phyloP scores from a whole-genome alignment of 2,329 filamentous ascomycete genomes.

The Colletotrichum melonis region DNA sequence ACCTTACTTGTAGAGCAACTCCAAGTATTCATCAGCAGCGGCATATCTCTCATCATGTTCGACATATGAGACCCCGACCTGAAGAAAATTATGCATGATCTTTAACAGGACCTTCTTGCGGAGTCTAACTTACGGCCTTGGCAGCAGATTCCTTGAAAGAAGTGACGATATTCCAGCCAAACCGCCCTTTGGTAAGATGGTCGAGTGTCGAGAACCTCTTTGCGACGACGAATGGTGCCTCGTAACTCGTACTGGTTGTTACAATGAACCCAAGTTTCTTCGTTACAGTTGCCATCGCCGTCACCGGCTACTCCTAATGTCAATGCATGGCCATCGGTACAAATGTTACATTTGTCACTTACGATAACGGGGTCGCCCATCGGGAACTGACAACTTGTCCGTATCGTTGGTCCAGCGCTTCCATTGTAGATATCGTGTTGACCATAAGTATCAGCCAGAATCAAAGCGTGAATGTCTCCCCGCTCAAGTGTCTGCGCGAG shows the following conservation, averaged over 20 bases:
- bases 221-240: not conserved
- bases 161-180: not conserved
- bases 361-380: not conserved
- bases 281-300: not conserved
- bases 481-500: not conserved
- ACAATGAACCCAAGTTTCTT: not conserved
- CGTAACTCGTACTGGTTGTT: not conserved
- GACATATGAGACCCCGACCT: not conserved
- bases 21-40: not conserved
- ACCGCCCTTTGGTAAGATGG: not conserved
- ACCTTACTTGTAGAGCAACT: not conserved
- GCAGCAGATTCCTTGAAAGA: not conserved
- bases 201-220: not conserved
- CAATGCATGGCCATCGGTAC: not conserved
- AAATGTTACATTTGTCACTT: not conserved
- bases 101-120: fast-evolving
- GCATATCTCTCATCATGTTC: not conserved
- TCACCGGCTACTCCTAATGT: not conserved
- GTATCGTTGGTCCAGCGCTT: not conserved
- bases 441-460: not conserved
- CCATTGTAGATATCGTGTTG: not conserved
- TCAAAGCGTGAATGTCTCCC: not conserved
- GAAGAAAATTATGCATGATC: not conserved
- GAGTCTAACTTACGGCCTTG: not conserved
- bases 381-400: not conserved